Conservation (phyloP, 208 protist species). For the Willaertia magna region DNA sequence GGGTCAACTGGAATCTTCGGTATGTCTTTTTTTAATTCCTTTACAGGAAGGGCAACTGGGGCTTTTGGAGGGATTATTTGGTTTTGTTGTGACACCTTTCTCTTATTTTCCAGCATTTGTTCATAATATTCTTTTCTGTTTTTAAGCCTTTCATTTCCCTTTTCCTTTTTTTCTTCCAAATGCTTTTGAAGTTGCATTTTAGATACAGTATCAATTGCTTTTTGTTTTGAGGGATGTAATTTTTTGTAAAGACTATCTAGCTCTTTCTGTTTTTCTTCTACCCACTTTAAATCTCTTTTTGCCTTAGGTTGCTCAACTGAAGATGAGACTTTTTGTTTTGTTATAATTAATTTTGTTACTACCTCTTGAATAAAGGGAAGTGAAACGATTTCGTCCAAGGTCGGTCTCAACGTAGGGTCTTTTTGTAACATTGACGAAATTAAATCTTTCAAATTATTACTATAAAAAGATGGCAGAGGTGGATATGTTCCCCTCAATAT, state of each 20-base stretch:
- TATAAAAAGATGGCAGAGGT: conserved; percentile 52
- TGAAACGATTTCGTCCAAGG: conserved; percentile 51
- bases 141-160: neutral
- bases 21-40: no score
- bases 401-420: conserved; percentile 56
- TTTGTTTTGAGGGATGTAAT: neutral
- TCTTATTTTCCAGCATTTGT: neutral
- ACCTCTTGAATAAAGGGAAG: conserved; percentile 29
- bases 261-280: neutral
- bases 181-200: neutral
- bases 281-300: neutral
- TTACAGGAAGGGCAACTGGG: no score
- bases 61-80: neutral
- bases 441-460: conserved; percentile 52
- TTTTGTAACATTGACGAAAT: conserved; percentile 58
- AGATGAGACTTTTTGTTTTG: neutral
- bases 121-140: neutral
- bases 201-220: neutral
- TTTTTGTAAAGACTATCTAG: neutral
- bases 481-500: conserved; percentile 10
- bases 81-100: neutral
- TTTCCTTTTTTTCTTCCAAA: neutral
- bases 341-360: neutral
- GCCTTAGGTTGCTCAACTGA: neutral
- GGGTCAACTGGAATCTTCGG: no score